These are phyloP conservation scores for Baudoinia panamericana DNA, from an alignment of 495 filamentous ascomycete species.

Conservation along the genomic window DNA sequence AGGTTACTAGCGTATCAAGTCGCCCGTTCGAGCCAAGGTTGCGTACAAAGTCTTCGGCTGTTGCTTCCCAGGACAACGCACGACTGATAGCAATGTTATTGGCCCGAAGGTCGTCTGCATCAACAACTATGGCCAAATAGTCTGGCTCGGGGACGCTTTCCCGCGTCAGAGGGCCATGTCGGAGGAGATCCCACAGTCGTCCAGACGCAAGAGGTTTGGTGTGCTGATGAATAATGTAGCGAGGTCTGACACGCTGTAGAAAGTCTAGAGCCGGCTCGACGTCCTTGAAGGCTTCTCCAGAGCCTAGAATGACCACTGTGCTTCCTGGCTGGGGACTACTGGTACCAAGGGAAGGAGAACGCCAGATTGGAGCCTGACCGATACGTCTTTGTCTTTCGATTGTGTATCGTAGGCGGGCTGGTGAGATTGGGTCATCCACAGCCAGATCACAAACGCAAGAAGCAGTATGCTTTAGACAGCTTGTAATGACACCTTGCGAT, in stretches of 20 bases:
- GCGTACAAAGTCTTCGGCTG: conserved; percentile 21
- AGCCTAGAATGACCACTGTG: conserved; percentile 18
- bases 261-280: conserved; percentile 20
- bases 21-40: conserved; percentile 20
- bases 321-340: neutral
- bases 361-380: conserved; percentile 10
- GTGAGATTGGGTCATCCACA: neutral
- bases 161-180: conserved; percentile 17
- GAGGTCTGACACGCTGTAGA: conserved; percentile 12
- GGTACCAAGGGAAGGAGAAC: conserved; percentile 8
- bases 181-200: conserved; percentile 18
- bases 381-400: conserved; percentile 4
- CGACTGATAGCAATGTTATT: conserved; percentile 19
- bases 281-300: conserved; percentile 18
- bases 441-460: conserved; percentile 13
- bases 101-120: conserved; percentile 20
- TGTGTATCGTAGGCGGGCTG: neutral
- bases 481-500: conserved; percentile 9
- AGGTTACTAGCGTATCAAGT: conserved; percentile 20
- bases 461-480: conserved; percentile 13
- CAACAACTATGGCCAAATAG: conserved; percentile 16
- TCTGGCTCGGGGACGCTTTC: conserved; percentile 17
- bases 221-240: conserved; percentile 20
- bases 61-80: conserved; percentile 19
- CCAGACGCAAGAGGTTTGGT: conserved; percentile 18